These are phyloP conservation scores for Bipolaris victoriae DNA, from an alignment of 2,329 filamentous ascomycete species.

Conservation along the genomic window DNA sequence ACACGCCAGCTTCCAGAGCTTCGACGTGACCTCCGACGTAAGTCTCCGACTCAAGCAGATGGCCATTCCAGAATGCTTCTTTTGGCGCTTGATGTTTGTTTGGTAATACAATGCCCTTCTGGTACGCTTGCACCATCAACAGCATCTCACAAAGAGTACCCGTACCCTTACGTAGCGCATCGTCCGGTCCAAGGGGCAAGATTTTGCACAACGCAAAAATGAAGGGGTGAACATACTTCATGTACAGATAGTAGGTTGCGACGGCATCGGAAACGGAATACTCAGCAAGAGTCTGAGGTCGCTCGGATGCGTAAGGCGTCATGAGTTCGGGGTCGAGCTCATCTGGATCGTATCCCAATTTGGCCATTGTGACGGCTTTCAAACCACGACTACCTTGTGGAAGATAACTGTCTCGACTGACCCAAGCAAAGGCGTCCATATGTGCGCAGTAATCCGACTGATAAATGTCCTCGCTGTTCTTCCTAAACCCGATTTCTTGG, in stretches of 20 bases:
- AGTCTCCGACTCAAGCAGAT: slow-evolving; percentile 93
- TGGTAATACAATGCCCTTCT: slow-evolving; percentile 87
- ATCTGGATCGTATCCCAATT: slow-evolving; percentile 97
- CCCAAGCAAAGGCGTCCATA: slow-evolving; percentile 99
- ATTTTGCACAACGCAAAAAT: slow-evolving; percentile 99
- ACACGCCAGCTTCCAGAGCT: slow-evolving; percentile 98
- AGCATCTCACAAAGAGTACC: slow-evolving; percentile 99
- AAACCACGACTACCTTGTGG: slow-evolving; percentile 96
- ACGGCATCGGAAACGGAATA: slow-evolving; percentile 99
- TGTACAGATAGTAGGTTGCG: slow-evolving; percentile 98
- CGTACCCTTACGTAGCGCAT: slow-evolving; percentile 91
- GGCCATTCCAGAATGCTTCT: slow-evolving; percentile 95
- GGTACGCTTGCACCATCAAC: slow-evolving; percentile 96
- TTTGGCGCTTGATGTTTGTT: slow-evolving; percentile 94
- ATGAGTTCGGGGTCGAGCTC: slow-evolving; percentile 97
- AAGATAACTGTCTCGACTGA: slow-evolving; percentile 96
- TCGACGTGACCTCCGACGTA: slow-evolving; percentile 99
- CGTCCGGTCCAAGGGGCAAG: slow-evolving; percentile 88
- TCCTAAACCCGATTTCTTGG: slow-evolving; percentile 94
- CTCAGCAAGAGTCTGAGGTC: slow-evolving; percentile 91
- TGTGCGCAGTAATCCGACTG: slow-evolving; percentile 95
- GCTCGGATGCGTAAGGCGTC: slow-evolving; percentile 85
- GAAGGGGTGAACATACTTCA: slow-evolving; percentile 99
- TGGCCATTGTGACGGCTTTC: slow-evolving; percentile 96
- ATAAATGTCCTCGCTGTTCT: slow-evolving; percentile 94